Evolutionary conservation across 1,284 basidiomycete species (phyloP).

Genomic region (Cerrena zonata): DNA sequence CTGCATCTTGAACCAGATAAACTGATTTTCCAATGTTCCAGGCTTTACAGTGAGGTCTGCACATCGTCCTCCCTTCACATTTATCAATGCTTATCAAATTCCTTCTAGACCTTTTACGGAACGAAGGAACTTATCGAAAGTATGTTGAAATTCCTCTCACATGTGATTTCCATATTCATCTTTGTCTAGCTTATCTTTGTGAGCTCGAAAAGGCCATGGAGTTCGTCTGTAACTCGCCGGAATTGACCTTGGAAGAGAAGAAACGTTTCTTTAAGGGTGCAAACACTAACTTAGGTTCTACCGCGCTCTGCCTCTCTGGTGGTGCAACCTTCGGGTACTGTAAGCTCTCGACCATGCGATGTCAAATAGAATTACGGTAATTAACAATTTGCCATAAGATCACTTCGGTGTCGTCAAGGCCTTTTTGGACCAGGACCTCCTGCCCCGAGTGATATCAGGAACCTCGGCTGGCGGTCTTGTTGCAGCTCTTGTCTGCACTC

Average conservation of each 20-base stretch:
- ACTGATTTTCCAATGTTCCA: slow-evolving; percentile 19
- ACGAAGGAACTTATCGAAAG: slow-evolving; percentile 85
- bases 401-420: slow-evolving; percentile 91
- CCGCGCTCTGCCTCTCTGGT: slow-evolving; percentile 89
- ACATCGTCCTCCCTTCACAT: slow-evolving; percentile 4
- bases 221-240: slow-evolving; percentile 68
- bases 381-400: slow-evolving; percentile 37
- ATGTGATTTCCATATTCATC: not conserved
- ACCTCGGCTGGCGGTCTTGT: slow-evolving; percentile 91
- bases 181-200: slow-evolving; percentile 61
- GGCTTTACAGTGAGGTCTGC: slow-evolving; percentile 83
- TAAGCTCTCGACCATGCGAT: slow-evolving; percentile 29
- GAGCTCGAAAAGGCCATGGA: slow-evolving; percentile 74
- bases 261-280: slow-evolving; percentile 85
- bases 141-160: slow-evolving; percentile 27
- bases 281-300: slow-evolving; percentile 84
- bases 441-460: slow-evolving; percentile 87
- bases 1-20: slow-evolving; percentile 3
- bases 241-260: slow-evolving; percentile 84
- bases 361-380: not conserved
- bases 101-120: slow-evolving; percentile 74
- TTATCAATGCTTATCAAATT: slow-evolving; percentile 3
- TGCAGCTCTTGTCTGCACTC: slow-evolving; percentile 81
- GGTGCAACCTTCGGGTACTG: slow-evolving; percentile 94
- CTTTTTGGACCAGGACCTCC: slow-evolving; percentile 79